Conservation (phyloP, 208 protist genomes). For the Wallacemonas collosoma region DNA sequence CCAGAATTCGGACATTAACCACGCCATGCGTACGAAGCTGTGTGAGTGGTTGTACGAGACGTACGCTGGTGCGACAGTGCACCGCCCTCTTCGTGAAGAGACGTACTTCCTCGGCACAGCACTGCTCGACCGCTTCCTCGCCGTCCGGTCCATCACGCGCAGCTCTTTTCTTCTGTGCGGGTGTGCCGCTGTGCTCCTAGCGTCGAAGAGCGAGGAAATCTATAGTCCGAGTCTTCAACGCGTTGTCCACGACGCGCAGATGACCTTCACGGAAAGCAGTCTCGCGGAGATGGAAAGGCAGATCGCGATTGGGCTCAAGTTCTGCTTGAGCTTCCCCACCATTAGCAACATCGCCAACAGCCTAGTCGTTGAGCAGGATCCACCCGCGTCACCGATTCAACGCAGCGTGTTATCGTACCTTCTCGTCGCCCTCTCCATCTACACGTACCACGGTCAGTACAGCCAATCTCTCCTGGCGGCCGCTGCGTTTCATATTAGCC, state of each 20-base stretch:
- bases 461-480: conserved; percentile 54
- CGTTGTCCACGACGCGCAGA: conserved; percentile 91
- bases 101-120: conserved; percentile 81
- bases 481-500: conserved; percentile 65
- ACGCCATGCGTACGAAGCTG: conserved; percentile 25
- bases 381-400: conserved; percentile 49
- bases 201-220: conserved; percentile 98
- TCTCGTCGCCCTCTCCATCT: conserved; percentile 51
- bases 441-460: conserved; percentile 64
- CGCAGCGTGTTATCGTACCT: conserved; percentile 54
- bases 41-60: conserved; percentile 50
- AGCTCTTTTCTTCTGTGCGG: conserved; percentile 56
- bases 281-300: conserved; percentile 53
- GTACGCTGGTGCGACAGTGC: conserved; percentile 1
- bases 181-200: conserved; percentile 94
- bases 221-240: conserved; percentile 88
- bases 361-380: conserved; percentile 69
- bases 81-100: conserved; percentile 44
- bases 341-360: conserved; percentile 49
- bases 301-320: conserved; percentile 46
- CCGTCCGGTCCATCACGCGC: conserved; percentile 45
- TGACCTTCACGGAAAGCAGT: conserved; percentile 83
- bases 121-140: conserved; percentile 85
- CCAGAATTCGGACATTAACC: conserved; percentile 2
- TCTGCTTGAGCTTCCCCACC: conserved; percentile 49